phyloP scores from a whole-genome alignment of 2,329 filamentous ascomycete genomes.

The Nectriaceae sp. region DNA sequence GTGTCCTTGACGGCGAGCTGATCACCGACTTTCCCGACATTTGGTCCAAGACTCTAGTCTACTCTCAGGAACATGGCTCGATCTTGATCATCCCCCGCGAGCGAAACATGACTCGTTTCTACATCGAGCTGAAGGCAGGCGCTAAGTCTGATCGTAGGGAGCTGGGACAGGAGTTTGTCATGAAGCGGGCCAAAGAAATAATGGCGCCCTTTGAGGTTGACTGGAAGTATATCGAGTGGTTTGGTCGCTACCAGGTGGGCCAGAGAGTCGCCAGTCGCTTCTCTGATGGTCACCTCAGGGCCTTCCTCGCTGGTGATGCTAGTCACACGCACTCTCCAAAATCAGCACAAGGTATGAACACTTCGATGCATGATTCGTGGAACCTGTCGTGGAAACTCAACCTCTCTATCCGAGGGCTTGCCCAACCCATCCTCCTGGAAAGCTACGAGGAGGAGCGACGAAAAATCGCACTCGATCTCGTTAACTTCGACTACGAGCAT shows the following conservation, averaged over 20 bases:
- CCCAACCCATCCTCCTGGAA: slow-evolving; percentile 54
- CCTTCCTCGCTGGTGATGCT: slow-evolving; percentile 72
- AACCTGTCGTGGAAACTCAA: slow-evolving; percentile 59
- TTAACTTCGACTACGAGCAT: slow-evolving; percentile 61
- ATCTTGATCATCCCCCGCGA: slow-evolving; percentile 76
- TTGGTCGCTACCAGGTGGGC: slow-evolving; percentile 71
- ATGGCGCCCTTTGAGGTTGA: slow-evolving; percentile 58
- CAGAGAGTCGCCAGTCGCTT: slow-evolving; percentile 73
- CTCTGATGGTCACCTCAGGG: slow-evolving; percentile 58
- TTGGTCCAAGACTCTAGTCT: slow-evolving; percentile 72
- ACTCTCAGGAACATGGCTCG: slow-evolving; percentile 66
- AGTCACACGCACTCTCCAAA: slow-evolving; percentile 74
- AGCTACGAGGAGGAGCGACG: slow-evolving; percentile 66
- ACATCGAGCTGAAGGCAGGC: slow-evolving; percentile 56
- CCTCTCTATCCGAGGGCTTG: slow-evolving; percentile 56
- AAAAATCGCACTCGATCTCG: slow-evolving; percentile 60
- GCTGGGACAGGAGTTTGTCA: slow-evolving; percentile 67
- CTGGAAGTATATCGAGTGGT: slow-evolving; percentile 68
- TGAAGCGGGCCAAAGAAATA: slow-evolving; percentile 64
- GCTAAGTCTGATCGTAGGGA: slow-evolving; percentile 41
- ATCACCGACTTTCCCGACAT: slow-evolving; percentile 75
- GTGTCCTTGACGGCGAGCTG: slow-evolving; percentile 70
- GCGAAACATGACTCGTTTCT: slow-evolving; percentile 69
- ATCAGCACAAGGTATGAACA: slow-evolving; percentile 70
- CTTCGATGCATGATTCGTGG: slow-evolving; percentile 60